Conservation (phyloP, 2,329 filamentous ascomycete genomes). For the Emericellopsis cladophorae region DNA sequence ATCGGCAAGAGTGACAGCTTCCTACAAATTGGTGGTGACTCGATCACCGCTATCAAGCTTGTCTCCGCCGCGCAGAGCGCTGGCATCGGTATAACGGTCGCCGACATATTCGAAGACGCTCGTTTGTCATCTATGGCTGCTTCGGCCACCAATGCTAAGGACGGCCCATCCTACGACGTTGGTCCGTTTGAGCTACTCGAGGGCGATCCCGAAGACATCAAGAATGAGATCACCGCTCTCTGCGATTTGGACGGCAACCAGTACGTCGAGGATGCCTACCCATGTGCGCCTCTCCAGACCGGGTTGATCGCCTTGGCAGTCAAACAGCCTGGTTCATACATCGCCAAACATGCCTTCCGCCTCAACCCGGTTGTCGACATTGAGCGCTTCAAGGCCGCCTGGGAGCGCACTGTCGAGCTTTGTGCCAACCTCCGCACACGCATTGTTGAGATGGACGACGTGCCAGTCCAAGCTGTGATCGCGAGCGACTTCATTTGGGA, state of each 20-base stretch:
- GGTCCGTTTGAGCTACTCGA: background rate
- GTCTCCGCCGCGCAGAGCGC: slow-evolving; percentile 1
- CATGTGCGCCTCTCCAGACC: slow-evolving; percentile 34
- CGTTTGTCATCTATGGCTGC: background rate
- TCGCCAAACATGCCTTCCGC: slow-evolving; percentile 6
- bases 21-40: slow-evolving; percentile 7
- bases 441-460: slow-evolving; percentile 6
- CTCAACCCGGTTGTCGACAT: slow-evolving; percentile 5
- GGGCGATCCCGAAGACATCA: background rate
- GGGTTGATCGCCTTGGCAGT: slow-evolving; percentile 32
- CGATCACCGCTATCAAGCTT: slow-evolving; percentile 6
- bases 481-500: slow-evolving; percentile 3
- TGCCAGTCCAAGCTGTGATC: slow-evolving; percentile 3
- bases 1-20: slow-evolving; percentile 5
- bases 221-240: background rate
- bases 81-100: slow-evolving; percentile 2
- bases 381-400: slow-evolving; percentile 5
- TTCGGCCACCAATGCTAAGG: background rate
- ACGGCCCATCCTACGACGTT: background rate
- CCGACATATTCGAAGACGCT: slow-evolving; percentile 4
- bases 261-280: slow-evolving; percentile 31
- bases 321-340: slow-evolving; percentile 11
- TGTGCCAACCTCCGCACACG: slow-evolving; percentile 9
- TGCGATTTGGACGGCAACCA: too few species aligned
- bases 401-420: slow-evolving; percentile 6